Percentiles rank a stretch among this genome's conserved stretches.
phyloP scores from a whole-genome alignment of 1,284 basidiomycete species.

The Ustilago cynodontis region DNA sequence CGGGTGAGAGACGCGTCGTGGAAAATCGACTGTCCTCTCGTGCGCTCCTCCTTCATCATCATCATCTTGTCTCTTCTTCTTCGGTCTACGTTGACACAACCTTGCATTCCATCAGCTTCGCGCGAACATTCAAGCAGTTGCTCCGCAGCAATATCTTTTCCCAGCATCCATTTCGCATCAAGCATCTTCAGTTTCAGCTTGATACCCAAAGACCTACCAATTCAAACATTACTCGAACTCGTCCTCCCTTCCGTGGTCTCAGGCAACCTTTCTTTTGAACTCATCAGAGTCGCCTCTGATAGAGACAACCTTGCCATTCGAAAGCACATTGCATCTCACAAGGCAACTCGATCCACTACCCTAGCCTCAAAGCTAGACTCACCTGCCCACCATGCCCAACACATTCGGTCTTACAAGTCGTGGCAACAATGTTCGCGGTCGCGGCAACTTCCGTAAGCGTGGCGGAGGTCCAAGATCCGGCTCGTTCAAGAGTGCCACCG shows the following conservation, averaged over 20 bases:
- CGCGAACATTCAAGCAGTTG: background rate
- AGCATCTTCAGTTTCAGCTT: background rate
- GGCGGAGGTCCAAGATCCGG: conserved; percentile 45
- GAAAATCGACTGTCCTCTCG: background rate
- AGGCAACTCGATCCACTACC: background rate
- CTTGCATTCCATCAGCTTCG: background rate
- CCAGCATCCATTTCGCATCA: conserved; percentile 2
- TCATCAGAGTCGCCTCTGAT: too few species aligned
- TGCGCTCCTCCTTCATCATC: background rate
- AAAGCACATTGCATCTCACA: background rate
- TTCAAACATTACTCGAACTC: background rate
- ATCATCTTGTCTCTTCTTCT: conserved; percentile 3
- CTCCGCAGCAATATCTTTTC: background rate
- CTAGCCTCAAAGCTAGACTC: background rate
- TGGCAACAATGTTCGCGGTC: conserved; percentile 39
- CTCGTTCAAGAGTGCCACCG: conserved; percentile 44
- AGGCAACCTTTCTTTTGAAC: too few species aligned
- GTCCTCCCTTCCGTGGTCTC: too few species aligned
- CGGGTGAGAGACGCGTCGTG: conserved; percentile 20
- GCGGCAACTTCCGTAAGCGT: conserved; percentile 50
- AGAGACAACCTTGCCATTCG: background rate
- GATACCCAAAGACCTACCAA: background rate
- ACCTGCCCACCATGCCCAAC: conserved; percentile 30
- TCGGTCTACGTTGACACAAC: conserved; percentile 1
- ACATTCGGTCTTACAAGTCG: conserved; percentile 54